Percentiles rank a stretch among this genome's conserved stretches.
Conservation (phyloP, 1,284 basidiomycete genomes). For the Phaffia rhodozyma region DNA sequence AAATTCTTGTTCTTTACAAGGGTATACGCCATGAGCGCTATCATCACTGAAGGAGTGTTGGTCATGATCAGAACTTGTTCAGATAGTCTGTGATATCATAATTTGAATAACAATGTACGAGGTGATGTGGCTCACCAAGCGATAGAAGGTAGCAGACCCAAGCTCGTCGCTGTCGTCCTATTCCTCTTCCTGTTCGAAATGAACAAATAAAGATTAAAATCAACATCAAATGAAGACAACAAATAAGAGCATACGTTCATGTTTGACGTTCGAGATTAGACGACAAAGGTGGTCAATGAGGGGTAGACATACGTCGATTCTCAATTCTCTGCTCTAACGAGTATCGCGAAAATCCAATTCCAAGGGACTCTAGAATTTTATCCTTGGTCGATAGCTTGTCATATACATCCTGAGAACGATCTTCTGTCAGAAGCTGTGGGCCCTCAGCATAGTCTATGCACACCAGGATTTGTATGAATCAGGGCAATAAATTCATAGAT, state of each 20-base stretch:
- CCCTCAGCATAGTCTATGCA: conserved; percentile 23
- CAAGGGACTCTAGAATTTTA: conserved; percentile 26
- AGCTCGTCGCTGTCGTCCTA: conserved; percentile 69
- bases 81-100: too few species aligned
- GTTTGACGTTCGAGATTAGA: too few species aligned
- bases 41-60: conserved; percentile 42
- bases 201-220: not conserved
- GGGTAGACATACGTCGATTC: conserved; percentile 41
- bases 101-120: conserved; percentile 2
- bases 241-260: too few species aligned
- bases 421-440: conserved; percentile 22
- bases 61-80: not conserved
- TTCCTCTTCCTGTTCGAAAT: conserved; percentile 45
- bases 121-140: conserved; percentile 42
- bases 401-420: conserved; percentile 3
- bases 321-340: conserved; percentile 73
- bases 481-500: not conserved
- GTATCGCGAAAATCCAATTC: conserved; percentile 34
- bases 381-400: conserved; percentile 18
- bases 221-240: not conserved
- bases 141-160: conserved; percentile 40
- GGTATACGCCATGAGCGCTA: conserved; percentile 59
- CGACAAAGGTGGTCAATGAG: not conserved
- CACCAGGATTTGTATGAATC: conserved; percentile 16
- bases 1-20: conserved; percentile 56